Evolutionary conservation across 108 stramenopile species (phyloP), one percentile per base, ranked within the genome.

Genomic region (Schizochytrium sp.): DNA sequence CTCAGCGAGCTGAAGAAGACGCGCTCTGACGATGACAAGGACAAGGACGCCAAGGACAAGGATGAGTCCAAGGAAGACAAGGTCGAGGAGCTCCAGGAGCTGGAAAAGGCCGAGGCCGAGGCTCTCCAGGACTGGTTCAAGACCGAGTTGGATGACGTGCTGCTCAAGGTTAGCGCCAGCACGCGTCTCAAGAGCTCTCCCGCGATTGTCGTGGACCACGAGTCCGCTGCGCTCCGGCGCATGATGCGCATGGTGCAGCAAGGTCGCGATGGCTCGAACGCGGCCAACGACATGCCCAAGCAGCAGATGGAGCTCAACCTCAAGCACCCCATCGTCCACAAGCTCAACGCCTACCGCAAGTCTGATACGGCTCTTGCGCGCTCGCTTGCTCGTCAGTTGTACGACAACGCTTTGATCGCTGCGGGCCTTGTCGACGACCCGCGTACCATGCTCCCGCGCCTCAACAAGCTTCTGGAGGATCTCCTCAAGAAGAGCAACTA

Each of bases 301-400:
- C 99, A 99, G 94, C 93, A 94, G 29, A 92, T 99, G 21, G 97
- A 98, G 92, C 94, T 99, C 90, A 99, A 99, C 95, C 97, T 97
- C 23, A 94, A 94, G 41, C 97, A 99, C 89, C 96, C 97, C 43
- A 93, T 99, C 76, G 97, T 99, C 87, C 91, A 95, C 4, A 95
- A 95, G 8, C 88, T 98, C 34, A 87, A 95, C 88, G 25, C 16
- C 6, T 47, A 87, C 29, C 72, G 89, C 16, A 88, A 95, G 60
- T 91, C 92, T 47, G 94, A 96, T 6, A 91, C 60, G 12, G 96
- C 96, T 72, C 58, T 89, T 19, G 89, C 89, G 5, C 94, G 95
- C 10, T 90, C 91, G 25, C 72, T 97, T 90, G 88, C 90, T 34
- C 96, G 97, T 88, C 98, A 98, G 93, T 89, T 99, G 23, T 97